A percentile compares a stretch with the other conserved stretches of the same genome.
phyloP scores from a whole-genome alignment of 305 asterid species.

The Petunia hybrid region DNA sequence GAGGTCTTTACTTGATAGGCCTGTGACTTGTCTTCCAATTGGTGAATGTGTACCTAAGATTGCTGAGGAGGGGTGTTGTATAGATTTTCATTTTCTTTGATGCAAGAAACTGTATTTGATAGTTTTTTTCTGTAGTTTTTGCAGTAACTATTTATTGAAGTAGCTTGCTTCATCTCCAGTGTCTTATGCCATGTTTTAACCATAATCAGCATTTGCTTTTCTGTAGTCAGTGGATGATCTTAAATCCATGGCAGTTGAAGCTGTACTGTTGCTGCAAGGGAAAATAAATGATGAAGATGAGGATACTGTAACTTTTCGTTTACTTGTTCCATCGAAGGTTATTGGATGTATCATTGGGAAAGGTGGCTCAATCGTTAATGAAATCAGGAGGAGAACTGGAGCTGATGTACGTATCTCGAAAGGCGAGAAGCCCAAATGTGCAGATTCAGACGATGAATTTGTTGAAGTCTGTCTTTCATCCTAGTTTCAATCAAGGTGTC shows the following conservation, averaged over 20 bases:
- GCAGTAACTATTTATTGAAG: background rate
- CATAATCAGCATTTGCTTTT: slow-evolving; percentile 34
- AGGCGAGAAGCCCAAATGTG: slow-evolving; percentile 80
- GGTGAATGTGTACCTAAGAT: slow-evolving; percentile 23
- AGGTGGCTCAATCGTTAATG: slow-evolving; percentile 86
- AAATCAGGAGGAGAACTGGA: slow-evolving; percentile 85
- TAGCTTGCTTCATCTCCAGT: slow-evolving; percentile 5
- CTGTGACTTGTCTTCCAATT: background rate
- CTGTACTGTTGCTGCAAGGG: slow-evolving; percentile 82
- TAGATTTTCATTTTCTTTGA: background rate
- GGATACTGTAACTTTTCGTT: slow-evolving; percentile 67
- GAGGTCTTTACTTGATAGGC: background rate
- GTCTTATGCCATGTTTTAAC: slow-evolving; percentile 31
- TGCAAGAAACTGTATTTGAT: background rate
- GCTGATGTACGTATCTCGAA: slow-evolving; percentile 90
- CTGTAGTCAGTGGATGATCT: slow-evolving; percentile 81
- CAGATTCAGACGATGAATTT: slow-evolving; percentile 77
- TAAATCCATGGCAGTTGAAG: slow-evolving; percentile 94
- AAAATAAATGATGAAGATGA: slow-evolving; percentile 88
- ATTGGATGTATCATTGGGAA: slow-evolving; percentile 94
- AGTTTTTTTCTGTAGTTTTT: background rate
- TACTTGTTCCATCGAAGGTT: slow-evolving; percentile 85
- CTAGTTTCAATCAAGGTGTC: background rate
- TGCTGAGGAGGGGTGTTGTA: background rate
- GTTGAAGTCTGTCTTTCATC: slow-evolving; percentile 67